Evolutionary conservation across 2,329 filamentous ascomycete species (phyloP), one percentile per base, ranked within the genome.

Genomic region (Pseudogymnoascus sp.): DNA sequence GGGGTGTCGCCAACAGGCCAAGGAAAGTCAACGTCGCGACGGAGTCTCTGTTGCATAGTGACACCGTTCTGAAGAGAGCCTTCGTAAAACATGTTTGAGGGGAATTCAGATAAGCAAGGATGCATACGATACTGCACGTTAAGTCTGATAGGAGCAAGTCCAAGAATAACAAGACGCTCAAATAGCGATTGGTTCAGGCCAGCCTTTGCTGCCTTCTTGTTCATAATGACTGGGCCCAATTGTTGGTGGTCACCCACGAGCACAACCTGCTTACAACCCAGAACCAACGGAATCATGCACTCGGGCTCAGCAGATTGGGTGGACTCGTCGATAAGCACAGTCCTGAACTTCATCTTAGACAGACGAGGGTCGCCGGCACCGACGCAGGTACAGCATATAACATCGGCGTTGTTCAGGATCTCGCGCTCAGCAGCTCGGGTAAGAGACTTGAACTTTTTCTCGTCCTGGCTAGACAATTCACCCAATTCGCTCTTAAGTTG

Each of bases 51-150:
- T 69, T 91, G 87, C 74, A 90, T 90, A 0, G 93, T 96, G 56
- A 99, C 91, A 73, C 95, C 95, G 70, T 99, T 99, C 76, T 99
- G 95, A 63, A 99, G 82, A 63, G 91, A 95, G 19, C 95, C 95
- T 71, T 97, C 95, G 76, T 99, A 99, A 76, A 99, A 99, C 95
- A 99, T 97, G 78, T 97, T 97, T 64, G 93, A 97, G 0, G 95
- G 95, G 72, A 99, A 99, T 71, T 96, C 90, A 0, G 95, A 97
- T 44, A 99, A 82, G 73, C 93, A 97, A 26, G 95, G 95, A 73
- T 99, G 95, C 95, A 99, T 99, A 73, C 95, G 93, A 75, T 99
- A 99, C 75, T 99, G 95, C 38, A 96, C 93, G 70, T 96, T 96
- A 62, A 99, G 83, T 62, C 93, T 90, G 69, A 97, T 97, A 6